Evolutionary conservation across 208 protist species (phyloP).

Genomic region (Wallacemonas sp.): DNA sequence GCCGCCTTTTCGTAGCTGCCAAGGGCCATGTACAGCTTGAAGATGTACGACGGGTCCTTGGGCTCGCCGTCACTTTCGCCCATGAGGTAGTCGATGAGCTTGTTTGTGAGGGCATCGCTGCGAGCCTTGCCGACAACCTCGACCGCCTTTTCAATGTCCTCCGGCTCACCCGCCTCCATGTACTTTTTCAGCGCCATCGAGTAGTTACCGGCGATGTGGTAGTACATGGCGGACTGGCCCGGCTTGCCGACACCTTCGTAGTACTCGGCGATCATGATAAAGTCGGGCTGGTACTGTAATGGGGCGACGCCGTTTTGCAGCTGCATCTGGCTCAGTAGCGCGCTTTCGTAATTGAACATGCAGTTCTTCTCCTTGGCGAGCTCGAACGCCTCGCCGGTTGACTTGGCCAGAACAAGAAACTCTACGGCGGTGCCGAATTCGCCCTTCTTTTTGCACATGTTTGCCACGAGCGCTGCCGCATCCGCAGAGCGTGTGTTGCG

Average conservation of each 20-base stretch:
- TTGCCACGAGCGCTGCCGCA: constrained; percentile 92
- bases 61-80: constrained; percentile 94
- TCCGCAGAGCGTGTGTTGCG: constrained; percentile 90
- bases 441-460: constrained; percentile 83
- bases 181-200: constrained; percentile 89
- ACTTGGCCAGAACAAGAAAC: constrained; percentile 96
- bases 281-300: constrained; percentile 63
- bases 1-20: constrained; percentile 96
- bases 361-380: constrained; percentile 88
- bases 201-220: constrained; percentile 91
- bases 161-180: constrained; percentile 81
- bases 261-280: constrained; percentile 90
- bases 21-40: constrained; percentile 96
- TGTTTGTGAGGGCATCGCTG: constrained; percentile 93
- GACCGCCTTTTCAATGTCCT: constrained; percentile 93
- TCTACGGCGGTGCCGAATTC: constrained; percentile 94
- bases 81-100: constrained; percentile 97
- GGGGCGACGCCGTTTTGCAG: constrained; percentile 88
- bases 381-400: constrained; percentile 92
- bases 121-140: constrained; percentile 92
- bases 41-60: constrained; percentile 98
- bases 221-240: constrained; percentile 91
- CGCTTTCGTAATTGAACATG: constrained; percentile 86
- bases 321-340: constrained; percentile 72
- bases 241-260: constrained; percentile 89